These are phyloP conservation scores for Mucor velutinosus DNA, from an alignment of 371 early-diverging fungal genomes.

Conservation along the genomic window DNA sequence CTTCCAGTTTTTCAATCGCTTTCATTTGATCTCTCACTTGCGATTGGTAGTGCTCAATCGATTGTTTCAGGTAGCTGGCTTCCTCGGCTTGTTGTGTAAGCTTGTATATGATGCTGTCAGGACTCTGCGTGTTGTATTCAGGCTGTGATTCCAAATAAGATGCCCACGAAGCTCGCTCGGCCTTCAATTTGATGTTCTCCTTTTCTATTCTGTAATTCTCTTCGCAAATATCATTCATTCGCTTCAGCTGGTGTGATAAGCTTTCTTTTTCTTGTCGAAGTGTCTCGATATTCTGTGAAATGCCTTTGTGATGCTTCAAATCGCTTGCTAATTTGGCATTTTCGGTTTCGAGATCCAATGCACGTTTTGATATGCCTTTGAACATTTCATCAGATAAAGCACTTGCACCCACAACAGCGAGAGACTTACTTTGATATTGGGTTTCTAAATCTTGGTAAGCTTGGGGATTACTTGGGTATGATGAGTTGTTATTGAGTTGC, in stretches of 20 bases:
- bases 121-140: conserved; percentile 27
- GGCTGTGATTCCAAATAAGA: conserved; percentile 25
- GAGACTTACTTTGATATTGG: background rate
- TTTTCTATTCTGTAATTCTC: conserved; percentile 34
- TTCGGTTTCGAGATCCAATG: conserved; percentile 10
- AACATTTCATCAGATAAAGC: background rate
- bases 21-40: conserved; percentile 14
- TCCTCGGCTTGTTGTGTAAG: conserved; percentile 21
- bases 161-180: conserved; percentile 29
- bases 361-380: background rate
- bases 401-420: background rate
- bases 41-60: conserved; percentile 19
- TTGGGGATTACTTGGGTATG: background rate
- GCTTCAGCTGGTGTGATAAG: conserved; percentile 28
- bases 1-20: conserved; percentile 7
- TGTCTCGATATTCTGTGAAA: conserved; percentile 37
- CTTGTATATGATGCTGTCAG: conserved; percentile 28
- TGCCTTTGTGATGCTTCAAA: conserved; percentile 36
- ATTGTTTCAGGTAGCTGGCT: conserved; percentile 19
- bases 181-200: conserved; percentile 33
- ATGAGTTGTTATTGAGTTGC: background rate
- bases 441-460: background rate
- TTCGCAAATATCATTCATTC: conserved; percentile 31
- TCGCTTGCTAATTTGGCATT: conserved; percentile 31
- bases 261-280: conserved; percentile 32